These are phyloP conservation scores for Phytophthora rubi DNA, from an alignment of 352 stramenopile genomes.

Conservation along the genomic window DNA sequence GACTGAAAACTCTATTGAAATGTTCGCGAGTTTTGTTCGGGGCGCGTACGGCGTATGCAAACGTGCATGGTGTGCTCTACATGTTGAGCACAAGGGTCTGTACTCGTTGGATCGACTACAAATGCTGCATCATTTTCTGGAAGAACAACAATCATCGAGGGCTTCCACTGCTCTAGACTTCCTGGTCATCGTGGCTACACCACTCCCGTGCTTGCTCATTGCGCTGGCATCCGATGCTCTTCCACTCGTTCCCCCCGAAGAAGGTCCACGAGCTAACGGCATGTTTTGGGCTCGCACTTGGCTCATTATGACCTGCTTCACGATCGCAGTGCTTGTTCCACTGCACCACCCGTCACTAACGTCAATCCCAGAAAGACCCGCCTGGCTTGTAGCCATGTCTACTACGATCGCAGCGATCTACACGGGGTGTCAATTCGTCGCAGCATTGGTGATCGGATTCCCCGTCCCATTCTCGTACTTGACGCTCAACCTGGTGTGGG, in stretches of 20 bases:
- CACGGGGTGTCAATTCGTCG: not conserved
- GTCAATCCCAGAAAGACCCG: not conserved
- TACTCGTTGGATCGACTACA: not conserved
- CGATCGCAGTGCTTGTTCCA: not conserved
- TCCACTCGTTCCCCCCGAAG: not conserved
- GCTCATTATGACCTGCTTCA: conserved; percentile 1
- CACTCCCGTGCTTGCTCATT: not conserved
- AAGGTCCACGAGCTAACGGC: not conserved
- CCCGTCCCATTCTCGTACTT: not conserved
- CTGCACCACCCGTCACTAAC: not conserved
- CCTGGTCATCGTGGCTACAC: not conserved
- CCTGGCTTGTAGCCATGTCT: not conserved
- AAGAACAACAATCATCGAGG: not conserved
- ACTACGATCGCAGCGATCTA: not conserved
- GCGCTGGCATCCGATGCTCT: not conserved
- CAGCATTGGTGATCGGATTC: not conserved
- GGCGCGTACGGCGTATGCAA: not conserved
- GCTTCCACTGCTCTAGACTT: not conserved
- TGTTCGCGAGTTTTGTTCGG: not conserved
- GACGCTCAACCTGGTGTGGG: not conserved
- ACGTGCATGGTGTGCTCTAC: not conserved
- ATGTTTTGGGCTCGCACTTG: conserved; percentile 1
- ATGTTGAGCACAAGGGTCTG: not conserved
- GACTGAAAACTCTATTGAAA: not conserved
- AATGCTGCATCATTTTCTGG: not conserved